Conservation (phyloP, 1,284 basidiomycete genomes). For the Irpex sp. region DNA sequence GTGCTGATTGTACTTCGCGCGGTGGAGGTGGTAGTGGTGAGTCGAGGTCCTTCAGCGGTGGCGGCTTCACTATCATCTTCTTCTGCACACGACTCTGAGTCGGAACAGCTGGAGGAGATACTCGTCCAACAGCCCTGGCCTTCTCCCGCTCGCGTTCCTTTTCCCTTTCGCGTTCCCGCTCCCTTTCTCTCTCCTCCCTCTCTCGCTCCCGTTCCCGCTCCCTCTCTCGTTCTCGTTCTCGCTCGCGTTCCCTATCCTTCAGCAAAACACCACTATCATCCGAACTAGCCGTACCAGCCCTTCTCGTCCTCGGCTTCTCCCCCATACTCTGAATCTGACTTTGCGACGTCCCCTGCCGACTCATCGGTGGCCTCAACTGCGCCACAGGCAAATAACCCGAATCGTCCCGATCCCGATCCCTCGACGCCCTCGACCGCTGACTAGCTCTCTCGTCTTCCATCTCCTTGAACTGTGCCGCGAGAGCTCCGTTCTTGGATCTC, state of each 20-base stretch:
- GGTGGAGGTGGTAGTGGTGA: slow-evolving; percentile 13
- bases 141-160: slow-evolving; percentile 6
- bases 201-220: background rate
- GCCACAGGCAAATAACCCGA: slow-evolving; percentile 20
- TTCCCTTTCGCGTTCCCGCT: background rate
- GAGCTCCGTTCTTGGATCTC: background rate
- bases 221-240: slow-evolving; percentile 3
- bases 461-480: background rate
- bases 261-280: background rate
- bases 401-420: slow-evolving; percentile 4
- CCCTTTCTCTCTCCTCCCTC: background rate
- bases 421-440: slow-evolving; percentile 14
- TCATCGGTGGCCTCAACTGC: slow-evolving; percentile 17
- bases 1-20: background rate
- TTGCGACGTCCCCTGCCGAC: slow-evolving; percentile 7
- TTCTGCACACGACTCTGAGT: slow-evolving; percentile 10
- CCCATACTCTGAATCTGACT: background rate
- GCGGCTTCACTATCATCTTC: background rate
- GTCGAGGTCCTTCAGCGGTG: slow-evolving; percentile 11
- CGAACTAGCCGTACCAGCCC: background rate
- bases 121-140: background rate
- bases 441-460: background rate
- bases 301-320: background rate
- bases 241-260: background rate
- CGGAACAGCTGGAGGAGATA: background rate